Evolutionary conservation across 805 yeast species (phyloP), one percentile per base, ranked within the genome.

Genomic region (Pichia thaimueangensis): DNA sequence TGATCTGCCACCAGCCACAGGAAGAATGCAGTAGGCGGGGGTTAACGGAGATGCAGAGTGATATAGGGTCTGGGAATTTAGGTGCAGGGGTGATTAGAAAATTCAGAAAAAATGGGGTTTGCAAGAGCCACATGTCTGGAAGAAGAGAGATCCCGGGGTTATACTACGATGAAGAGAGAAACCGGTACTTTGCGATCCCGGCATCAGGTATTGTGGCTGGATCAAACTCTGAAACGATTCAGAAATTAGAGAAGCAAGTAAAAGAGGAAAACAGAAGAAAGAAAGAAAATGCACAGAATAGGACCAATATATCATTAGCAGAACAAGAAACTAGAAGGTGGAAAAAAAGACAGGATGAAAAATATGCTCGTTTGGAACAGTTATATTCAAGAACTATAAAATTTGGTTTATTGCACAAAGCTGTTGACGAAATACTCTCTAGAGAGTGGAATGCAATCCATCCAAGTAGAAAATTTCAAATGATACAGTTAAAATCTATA

Each of bases 101-200:
- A n/a, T n/a, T n/a, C n/a, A n/a, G n/a, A n/a, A n/a, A n/a, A n/a
- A n/a, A n/a, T n/a, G n/a, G n/a, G n/a, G n/a, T n/a, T n/a, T n/a
- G n/a, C n/a, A n/a, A n/a, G n/a, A n/a, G n/a, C n/a, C n/a, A n/a
- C n/a, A 37, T 37, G 41, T 19, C 41, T 7, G n/a, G 16, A 21
- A 30, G 28, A 5, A 39, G 36, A 15, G 39, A 42, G 20, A 34
- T 47, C 12, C 45, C 48, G 0, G 51, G 51, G 3, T 39, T 42
- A 17, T 39, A 37, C 29, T 47, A n/a, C 20, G 47, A 47, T 27
- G 41, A 41, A 17, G 36, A 24, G 6, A 41, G n/a, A 13, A 25
- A 33, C n/a, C 30, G 45, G 13, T 47, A 47, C 32, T 47, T 36
- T 42, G 46, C 48, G 2, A 34, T 42, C 11, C 50, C 50, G 1